Evolutionary conservation across 2,329 filamentous ascomycete species (phyloP).

Genomic region (Endoconidiophora laricicola): DNA sequence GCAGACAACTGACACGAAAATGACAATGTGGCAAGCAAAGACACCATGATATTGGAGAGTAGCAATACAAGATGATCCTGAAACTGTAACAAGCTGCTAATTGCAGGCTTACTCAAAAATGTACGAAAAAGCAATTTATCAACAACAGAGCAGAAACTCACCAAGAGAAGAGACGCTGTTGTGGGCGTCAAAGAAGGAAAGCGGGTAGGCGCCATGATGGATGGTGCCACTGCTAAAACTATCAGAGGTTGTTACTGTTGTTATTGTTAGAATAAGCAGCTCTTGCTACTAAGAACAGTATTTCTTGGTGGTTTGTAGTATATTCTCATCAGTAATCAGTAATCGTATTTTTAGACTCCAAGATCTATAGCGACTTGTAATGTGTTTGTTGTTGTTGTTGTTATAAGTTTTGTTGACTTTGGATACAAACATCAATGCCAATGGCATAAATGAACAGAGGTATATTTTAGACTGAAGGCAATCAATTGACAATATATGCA

Average conservation of each 20-base stretch:
- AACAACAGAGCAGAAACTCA: slow-evolving; percentile 13
- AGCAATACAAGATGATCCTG: background rate
- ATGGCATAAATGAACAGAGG: too few species aligned
- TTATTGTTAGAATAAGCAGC: background rate
- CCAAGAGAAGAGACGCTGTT: slow-evolving; percentile 15
- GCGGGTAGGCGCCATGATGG: background rate
- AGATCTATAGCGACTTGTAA: too few species aligned
- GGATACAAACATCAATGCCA: too few species aligned
- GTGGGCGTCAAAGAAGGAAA: background rate
- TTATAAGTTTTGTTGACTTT: background rate
- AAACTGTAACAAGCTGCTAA: too few species aligned
- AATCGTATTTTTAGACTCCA: too few species aligned
- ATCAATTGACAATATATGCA: too few species aligned
- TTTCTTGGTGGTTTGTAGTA: background rate
- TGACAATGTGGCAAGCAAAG: background rate
- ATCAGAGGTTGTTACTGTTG: background rate
- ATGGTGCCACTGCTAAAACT: background rate
- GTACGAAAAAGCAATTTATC: too few species aligned
- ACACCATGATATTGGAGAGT: slow-evolving; percentile 4
- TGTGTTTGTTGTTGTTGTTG: background rate
- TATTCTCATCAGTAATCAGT: background rate
- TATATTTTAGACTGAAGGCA: too few species aligned
- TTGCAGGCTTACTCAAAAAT: too few species aligned
- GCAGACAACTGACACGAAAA: background rate
- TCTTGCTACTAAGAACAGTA: background rate